Conservation (phyloP, 2,329 filamentous ascomycete species). For the Cladophialophora immunda region DNA sequence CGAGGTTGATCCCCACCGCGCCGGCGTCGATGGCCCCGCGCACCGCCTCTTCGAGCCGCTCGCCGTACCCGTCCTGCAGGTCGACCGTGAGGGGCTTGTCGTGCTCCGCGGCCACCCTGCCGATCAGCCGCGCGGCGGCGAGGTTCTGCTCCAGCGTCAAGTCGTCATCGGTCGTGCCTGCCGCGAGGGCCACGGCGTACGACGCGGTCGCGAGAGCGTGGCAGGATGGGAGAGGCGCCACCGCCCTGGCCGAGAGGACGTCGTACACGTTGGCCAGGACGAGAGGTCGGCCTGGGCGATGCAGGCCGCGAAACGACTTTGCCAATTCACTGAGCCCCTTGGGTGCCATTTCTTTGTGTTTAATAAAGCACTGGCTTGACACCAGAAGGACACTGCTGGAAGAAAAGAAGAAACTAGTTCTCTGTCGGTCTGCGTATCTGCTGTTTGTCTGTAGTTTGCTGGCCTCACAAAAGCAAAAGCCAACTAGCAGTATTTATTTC, state of each 20-base stretch:
- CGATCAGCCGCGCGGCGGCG: constrained; percentile 56
- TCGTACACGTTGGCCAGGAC: constrained; percentile 67
- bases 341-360: not conserved
- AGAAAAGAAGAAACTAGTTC: too few species aligned
- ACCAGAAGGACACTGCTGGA: too few species aligned
- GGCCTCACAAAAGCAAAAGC: too few species aligned
- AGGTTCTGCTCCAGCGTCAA: constrained; percentile 64
- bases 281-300: constrained; percentile 61
- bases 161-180: constrained; percentile 58
- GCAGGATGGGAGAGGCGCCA: constrained; percentile 53
- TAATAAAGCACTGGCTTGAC: not conserved
- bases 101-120: constrained; percentile 51
- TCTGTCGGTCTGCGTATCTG: too few species aligned
- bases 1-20: constrained; percentile 67
- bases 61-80: constrained; percentile 68
- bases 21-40: constrained; percentile 58
- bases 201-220: constrained; percentile 61
- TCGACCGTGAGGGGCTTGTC: constrained; percentile 65
- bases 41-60: constrained; percentile 57
- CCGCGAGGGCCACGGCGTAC: constrained; percentile 59
- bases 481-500: too few species aligned
- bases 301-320: constrained; percentile 54
- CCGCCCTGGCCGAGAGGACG: constrained; percentile 55
- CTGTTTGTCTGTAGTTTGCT: too few species aligned
- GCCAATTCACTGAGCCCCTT: constrained; percentile 35